Evolutionary conservation across 2,329 filamentous ascomycete genomes (phyloP), one percentile per base, ranked within the genome.

Genomic region (Hypoxylon sp.): DNA sequence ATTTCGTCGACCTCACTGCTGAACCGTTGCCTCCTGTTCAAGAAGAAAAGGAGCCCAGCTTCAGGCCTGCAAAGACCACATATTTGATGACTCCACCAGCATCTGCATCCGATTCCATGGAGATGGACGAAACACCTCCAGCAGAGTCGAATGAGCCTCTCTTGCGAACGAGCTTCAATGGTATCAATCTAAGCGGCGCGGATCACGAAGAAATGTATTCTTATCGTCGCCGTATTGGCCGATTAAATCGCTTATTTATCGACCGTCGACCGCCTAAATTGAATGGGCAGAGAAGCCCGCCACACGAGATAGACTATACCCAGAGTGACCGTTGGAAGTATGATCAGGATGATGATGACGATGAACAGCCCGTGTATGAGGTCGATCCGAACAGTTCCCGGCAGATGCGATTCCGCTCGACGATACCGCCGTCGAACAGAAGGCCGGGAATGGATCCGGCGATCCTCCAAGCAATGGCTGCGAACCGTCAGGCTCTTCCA

Each of bases 1-100:
- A 93, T 76, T 94, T 93, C 83, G 88, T 97, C 75, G 94, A 98
- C 82, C 86, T 94, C 77, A 98, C 95, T 68, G 90, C 91, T 82
- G 90, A 91, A 71, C 94, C 95, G 55, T 87, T 98, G 71, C 93
- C 92, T 55, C 94, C 94, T 21, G 89, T 93, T 46, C 85, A 88
- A 75, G 91, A 93, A 65, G 84, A 87, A 72, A 84, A 84, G 73
- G 86, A 90, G 69, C 80, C 85, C 63, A 87, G 87, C 70, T 94
- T 93, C 83, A 87, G 91, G 69, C 87, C 89, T 50, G 92, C 88
- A 51, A 92, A 90, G 76, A 90, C 90, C 46, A 89, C 92, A 76
- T 91, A 91, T 76, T 80, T 90, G 66, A 87, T 90, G 84, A 90
- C 89, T 46, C 88, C 89, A 23, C 88, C 89, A 13, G 86, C 88